Conservation (phyloP, 83 land plant genomes). For the Thuja plicata region DNA sequence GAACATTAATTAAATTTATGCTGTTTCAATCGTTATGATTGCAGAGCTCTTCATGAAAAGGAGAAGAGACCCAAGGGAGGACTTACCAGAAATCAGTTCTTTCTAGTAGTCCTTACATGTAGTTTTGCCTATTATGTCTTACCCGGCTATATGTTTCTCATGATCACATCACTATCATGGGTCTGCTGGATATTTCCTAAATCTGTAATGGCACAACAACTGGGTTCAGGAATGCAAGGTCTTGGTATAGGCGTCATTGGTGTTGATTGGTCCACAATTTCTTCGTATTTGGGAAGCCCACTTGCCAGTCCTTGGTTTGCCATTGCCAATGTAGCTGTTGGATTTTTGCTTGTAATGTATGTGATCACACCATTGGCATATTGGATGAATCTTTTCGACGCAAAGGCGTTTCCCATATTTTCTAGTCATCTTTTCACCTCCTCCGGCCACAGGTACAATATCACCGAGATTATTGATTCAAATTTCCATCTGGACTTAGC, state of each 20-base stretch:
- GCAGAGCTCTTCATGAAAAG: constrained; percentile 84
- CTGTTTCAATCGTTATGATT: constrained; percentile 9
- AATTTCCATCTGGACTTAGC: constrained; percentile 54
- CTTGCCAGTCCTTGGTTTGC: constrained; percentile 92
- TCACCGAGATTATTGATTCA: constrained; percentile 48
- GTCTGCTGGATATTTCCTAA: constrained; percentile 76
- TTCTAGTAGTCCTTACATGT: constrained; percentile 54
- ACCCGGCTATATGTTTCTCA: constrained; percentile 80
- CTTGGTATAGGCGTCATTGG: constrained; percentile 78
- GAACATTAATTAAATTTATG: background rate
- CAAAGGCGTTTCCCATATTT: constrained; percentile 80
- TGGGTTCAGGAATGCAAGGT: constrained; percentile 86
- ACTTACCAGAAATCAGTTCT: constrained; percentile 72
- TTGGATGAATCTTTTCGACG: constrained; percentile 70
- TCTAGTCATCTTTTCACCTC: constrained; percentile 53
- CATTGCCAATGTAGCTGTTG: constrained; percentile 67
- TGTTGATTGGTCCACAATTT: constrained; percentile 79
- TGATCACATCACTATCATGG: constrained; percentile 77
- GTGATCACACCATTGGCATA: constrained; percentile 66
- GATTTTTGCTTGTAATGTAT: constrained; percentile 61
- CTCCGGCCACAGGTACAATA: constrained; percentile 57
- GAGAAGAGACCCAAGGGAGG: constrained; percentile 62
- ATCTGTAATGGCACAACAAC: constrained; percentile 71
- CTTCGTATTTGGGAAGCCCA: constrained; percentile 84
- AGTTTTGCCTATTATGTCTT: constrained; percentile 79